Conservation (phyloP, 768 basidiomycete species). For the Cystofilobasidium ferigula region DNA sequence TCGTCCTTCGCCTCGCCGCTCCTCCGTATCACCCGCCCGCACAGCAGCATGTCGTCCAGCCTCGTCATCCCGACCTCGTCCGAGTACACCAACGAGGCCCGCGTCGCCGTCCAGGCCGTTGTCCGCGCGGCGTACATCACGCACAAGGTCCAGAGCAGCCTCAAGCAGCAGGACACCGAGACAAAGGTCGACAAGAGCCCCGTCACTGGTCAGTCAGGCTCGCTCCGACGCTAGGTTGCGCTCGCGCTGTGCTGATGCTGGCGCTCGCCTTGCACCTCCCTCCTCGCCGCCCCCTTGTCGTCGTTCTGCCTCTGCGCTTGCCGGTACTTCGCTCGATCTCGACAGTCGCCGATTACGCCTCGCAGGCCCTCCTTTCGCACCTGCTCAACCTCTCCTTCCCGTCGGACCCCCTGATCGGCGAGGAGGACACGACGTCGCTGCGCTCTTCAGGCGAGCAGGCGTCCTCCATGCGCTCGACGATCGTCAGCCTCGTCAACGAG, state of each 20-base stretch:
- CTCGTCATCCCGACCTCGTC: constrained; percentile 5
- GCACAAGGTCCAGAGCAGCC: constrained; percentile 68
- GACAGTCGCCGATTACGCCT: constrained; percentile 81
- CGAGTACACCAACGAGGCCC: constrained; percentile 47
- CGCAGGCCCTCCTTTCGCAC: constrained; percentile 79
- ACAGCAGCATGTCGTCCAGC: constrained; percentile 3
- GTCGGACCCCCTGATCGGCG: constrained; percentile 76
- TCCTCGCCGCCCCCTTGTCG: no score
- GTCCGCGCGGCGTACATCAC: constrained; percentile 75
- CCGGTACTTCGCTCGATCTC: not conserved
- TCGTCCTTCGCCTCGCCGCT: not conserved
- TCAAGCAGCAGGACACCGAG: constrained; percentile 73
- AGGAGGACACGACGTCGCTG: constrained; percentile 80
- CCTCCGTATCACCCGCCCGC: not conserved
- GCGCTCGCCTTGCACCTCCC: not conserved
- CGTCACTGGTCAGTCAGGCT: constrained; percentile 55
- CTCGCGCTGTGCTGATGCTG: not conserved
- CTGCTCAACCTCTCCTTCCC: constrained; percentile 72
- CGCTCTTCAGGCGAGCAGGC: constrained; percentile 41
- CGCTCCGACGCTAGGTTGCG: not conserved
- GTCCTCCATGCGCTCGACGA: constrained; percentile 50
- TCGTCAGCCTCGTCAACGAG: constrained; percentile 72
- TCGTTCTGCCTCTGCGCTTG: no score
- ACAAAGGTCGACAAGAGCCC: constrained; percentile 86
- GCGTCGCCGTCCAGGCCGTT: constrained; percentile 75